Evolutionary conservation across 257 asterid species (phyloP).

Genomic region (Scutellaria minor): DNA sequence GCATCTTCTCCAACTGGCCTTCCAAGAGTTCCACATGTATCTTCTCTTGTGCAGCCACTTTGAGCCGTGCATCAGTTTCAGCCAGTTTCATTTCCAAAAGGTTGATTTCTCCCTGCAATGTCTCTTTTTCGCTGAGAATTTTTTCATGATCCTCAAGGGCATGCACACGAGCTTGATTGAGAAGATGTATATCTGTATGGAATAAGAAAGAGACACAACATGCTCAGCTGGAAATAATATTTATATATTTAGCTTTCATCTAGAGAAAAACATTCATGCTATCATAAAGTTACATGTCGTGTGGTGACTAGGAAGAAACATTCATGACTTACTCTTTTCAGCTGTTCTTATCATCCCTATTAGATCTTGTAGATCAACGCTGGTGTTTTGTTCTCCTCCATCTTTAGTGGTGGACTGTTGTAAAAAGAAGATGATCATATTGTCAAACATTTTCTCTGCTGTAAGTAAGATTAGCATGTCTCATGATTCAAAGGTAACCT

Average conservation of each 20-base stretch:
- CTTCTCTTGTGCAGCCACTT: slow-evolving; percentile 84
- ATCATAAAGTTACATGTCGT: neutral
- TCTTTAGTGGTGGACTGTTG: slow-evolving; percentile 62
- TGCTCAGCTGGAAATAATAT: slow-evolving; percentile 28
- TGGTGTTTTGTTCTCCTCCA: slow-evolving; percentile 56
- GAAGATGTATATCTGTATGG: slow-evolving; percentile 72
- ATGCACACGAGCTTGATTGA: slow-evolving; percentile 79
- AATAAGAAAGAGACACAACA: slow-evolving; percentile 33
- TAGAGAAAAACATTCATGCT: slow-evolving; percentile 20
- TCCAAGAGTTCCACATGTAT: slow-evolving; percentile 69
- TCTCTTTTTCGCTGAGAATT: slow-evolving; percentile 73
- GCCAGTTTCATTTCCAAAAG: slow-evolving; percentile 77
- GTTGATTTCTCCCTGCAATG: slow-evolving; percentile 79
- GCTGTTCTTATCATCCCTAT: slow-evolving; percentile 88
- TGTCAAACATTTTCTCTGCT: slow-evolving; percentile 31
- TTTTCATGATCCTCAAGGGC: slow-evolving; percentile 78
- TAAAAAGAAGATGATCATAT: slow-evolving; percentile 42
- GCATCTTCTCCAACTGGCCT: slow-evolving; percentile 75
- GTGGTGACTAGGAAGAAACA: neutral
- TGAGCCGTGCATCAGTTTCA: slow-evolving; percentile 86
- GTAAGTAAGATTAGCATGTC: too few species aligned
- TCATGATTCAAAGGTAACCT: too few species aligned
- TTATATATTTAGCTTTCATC: neutral
- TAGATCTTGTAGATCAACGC: slow-evolving; percentile 64
- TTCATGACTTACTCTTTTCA: slow-evolving; percentile 66